Conservation (phyloP, 345 rosid genomes). For the Tarenaya hassleriana region DNA sequence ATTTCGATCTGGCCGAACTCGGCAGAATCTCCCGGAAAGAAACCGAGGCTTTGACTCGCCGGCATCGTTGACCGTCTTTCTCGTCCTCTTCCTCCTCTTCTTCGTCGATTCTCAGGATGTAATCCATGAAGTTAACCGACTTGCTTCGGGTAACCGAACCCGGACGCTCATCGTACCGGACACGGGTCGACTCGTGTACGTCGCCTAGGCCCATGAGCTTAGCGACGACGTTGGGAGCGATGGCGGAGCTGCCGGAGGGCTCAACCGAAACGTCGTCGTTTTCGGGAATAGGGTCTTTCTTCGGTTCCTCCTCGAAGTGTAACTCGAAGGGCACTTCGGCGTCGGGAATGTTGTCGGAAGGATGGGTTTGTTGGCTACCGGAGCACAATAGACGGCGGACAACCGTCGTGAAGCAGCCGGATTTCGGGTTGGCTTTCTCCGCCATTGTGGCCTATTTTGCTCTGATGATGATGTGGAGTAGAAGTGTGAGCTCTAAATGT, state of each 20-base stretch:
- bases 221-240: constrained; percentile 62
- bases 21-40: constrained; percentile 68
- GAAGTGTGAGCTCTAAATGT: constrained; percentile 11
- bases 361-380: constrained; percentile 66
- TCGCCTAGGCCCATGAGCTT: constrained; percentile 82
- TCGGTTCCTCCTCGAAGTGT: constrained; percentile 15
- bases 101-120: constrained; percentile 39
- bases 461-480: background rate
- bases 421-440: constrained; percentile 26
- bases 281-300: constrained; percentile 24
- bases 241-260: constrained; percentile 12
- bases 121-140: constrained; percentile 91
- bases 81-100: constrained; percentile 29
- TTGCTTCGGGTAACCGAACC: constrained; percentile 57
- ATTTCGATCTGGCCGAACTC: constrained; percentile 18
- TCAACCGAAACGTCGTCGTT: constrained; percentile 22
- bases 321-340: constrained; percentile 20
- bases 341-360: constrained; percentile 37
- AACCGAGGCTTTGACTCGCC: constrained; percentile 60
- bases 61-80: constrained; percentile 33
- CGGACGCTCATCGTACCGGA: constrained; percentile 29
- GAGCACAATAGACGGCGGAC: constrained; percentile 58
- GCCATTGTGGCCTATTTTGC: constrained; percentile 29
- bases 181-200: constrained; percentile 40
- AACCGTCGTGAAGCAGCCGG: constrained; percentile 61